Evolutionary conservation across 768 basidiomycete species (phyloP).

Genomic region (button mushroom (Agaricus bisporus)): DNA sequence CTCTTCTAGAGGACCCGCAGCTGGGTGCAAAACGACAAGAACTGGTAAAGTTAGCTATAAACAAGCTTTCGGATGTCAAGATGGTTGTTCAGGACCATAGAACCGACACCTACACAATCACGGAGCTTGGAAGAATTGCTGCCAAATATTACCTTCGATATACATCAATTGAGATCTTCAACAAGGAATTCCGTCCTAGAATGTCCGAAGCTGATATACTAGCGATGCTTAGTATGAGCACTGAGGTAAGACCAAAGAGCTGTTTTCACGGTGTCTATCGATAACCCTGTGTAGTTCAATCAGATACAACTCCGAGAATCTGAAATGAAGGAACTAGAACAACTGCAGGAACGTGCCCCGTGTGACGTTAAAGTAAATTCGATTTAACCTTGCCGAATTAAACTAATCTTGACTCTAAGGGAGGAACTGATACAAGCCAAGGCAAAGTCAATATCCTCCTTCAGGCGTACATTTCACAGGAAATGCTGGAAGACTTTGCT

Average conservation of each 20-base stretch:
- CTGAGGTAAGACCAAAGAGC: slow-evolving; percentile 54
- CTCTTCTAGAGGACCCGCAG: slow-evolving; percentile 62
- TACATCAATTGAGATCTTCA: slow-evolving; percentile 83
- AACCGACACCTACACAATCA: slow-evolving; percentile 58
- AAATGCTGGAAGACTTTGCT: slow-evolving; percentile 88
- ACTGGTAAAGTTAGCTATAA: slow-evolving; percentile 62
- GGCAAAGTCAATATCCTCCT: slow-evolving; percentile 94
- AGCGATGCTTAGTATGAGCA: slow-evolving; percentile 80
- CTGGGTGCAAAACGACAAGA: slow-evolving; percentile 65
- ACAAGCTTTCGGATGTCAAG: slow-evolving; percentile 54
- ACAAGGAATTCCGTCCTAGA: slow-evolving; percentile 61
- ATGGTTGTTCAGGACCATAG: slow-evolving; percentile 78
- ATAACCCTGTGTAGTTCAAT: slow-evolving; percentile 56
- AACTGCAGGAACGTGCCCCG: slow-evolving; percentile 60
- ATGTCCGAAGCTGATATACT: slow-evolving; percentile 96
- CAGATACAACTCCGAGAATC: slow-evolving; percentile 93
- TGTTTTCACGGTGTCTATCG: not conserved
- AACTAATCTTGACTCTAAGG: slow-evolving; percentile 31
- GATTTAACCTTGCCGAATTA: not conserved
- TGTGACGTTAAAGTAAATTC: slow-evolving; percentile 71
- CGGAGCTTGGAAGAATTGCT: slow-evolving; percentile 94
- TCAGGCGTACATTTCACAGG: slow-evolving; percentile 82
- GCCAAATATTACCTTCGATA: slow-evolving; percentile 94
- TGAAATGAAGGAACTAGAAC: slow-evolving; percentile 78
- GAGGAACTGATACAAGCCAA: slow-evolving; percentile 45